Base-by-base conservation (phyloP, 169 alveolate genomes). In the Babesia divergens region DNA sequence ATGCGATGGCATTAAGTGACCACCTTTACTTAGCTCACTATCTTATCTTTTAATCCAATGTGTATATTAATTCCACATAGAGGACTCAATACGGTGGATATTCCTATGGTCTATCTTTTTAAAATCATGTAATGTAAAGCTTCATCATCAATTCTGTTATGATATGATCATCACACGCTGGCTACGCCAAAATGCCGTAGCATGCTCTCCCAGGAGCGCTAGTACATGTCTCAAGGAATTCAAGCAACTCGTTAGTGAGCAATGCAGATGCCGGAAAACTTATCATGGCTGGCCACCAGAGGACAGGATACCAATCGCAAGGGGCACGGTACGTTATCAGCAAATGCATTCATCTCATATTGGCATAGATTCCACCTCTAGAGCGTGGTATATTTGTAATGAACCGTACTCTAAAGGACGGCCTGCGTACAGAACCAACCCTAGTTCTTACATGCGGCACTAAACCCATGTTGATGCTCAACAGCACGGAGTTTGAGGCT, bases 221-320 rank as follows among this genome's bases (percentile, higher is more conserved):
- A 4, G 1, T 8, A 74, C 38, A 5, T 14, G 65, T n/a, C 65
- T 77, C 1, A 71, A 43, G 11, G 54, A 37, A 7, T 80, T 80
- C 70, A 40, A 46, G 31, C 24, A 34, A 32, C 72, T 68, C 9
- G 88, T 65, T 9, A 20, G 60, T 11, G 74, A 80, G 65, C 88
- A 69, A 31, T 51, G 69, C 5, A 26, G 16, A 14, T 68, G 84
- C 20, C 18, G 49, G 4, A 3, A 28, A 13, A 47, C 53, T 38
- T 80, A 44, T 31, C 69, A 51, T 22, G 88, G 88, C 6, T 80
- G 88, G 88, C 88, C 88, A 7, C 88, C 88, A 8, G 43, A 40
- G 32, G n/a, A 24, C 6, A 52, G 82, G 0, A 59, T 76, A 11
- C 42, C 2, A n/a, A 28, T 69, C n/a, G 82, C 35, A 13, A 31